Base-by-base conservation (phyloP, 441 rosid genomes). In the Dalechampia spathulata region DNA sequence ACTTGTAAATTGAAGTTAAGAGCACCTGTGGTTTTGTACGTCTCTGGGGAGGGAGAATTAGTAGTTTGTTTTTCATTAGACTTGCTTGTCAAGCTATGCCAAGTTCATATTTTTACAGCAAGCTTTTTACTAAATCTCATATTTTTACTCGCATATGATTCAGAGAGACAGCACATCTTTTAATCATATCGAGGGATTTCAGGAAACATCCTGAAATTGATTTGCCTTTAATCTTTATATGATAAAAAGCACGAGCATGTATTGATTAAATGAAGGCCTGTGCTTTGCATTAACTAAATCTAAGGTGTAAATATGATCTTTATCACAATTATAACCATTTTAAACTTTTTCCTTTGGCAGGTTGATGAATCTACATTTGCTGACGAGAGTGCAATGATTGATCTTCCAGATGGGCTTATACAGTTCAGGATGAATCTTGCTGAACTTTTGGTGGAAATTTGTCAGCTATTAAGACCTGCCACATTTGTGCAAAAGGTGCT, bases 371-470 rank as follows among this genome's bases (percentile, higher is more conserved):
- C 82, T 68, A 80, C 94, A 51, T 74, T 68, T 53, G 75, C 40
- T 71, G 90, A 83, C 44, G 85, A 77, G 41, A 75, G 78, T 58
- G 80, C 72, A 66, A 72, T 67, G 39, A 65, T 77, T 55, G 92
- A 86, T 36, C 76, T 92, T 65, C 96, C 97, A 28, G 99, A 92
- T 70, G 90, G 91, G 48, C 92, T 92, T 49, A 72, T 74, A 52
- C 92, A 85, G 59, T 92, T 82, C 62, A 77, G 99, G 76, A 82
- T 69, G 76, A 86, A 92, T 77, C 96, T 92, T 62, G 78, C 78
- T 52, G 99, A 92, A 72, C 86, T 89, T 67, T 66, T 89, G 78
- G 96, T 85, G 67, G 99, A 92, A 77, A 80, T 89, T 49, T 92
- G 99, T 55, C 99, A 89, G 64, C 78, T 92, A 53, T 71, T 86